These are phyloP conservation scores for Apostasia shenzhenica DNA, from an alignment of 106 monocot genomes.

Conservation along the genomic window DNA sequence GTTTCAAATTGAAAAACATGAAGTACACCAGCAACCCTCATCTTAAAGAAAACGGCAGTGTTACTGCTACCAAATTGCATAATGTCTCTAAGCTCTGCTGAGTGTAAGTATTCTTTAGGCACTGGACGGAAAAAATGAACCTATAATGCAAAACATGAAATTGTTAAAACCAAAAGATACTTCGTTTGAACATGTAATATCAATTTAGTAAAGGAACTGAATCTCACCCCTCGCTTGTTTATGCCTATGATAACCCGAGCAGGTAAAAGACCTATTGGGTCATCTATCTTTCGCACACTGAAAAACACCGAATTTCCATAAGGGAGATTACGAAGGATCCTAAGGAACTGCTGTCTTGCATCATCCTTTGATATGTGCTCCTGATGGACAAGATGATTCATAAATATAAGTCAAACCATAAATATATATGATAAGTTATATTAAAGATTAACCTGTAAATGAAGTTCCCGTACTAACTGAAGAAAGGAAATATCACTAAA, in stretches of 20 bases:
- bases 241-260: conserved; percentile 89
- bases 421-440: too few species aligned
- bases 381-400: conserved; percentile 25
- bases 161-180: too few species aligned
- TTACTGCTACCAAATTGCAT: conserved; percentile 99
- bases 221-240: conserved; percentile 94
- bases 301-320: conserved; percentile 97
- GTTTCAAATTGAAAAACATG: conserved; percentile 99
- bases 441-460: too few species aligned
- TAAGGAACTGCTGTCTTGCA: conserved; percentile 89
- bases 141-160: conserved; percentile 19
- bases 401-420: too few species aligned
- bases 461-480: too few species aligned
- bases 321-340: conserved; percentile 81
- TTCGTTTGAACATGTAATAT: too few species aligned
- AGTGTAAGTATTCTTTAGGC: conserved; percentile 96
- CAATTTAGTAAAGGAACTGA: not conserved
- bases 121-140: conserved; percentile 99
- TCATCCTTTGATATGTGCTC: conserved; percentile 92
- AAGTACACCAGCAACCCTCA: conserved; percentile 98
- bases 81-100: conserved; percentile 97
- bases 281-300: conserved; percentile 92
- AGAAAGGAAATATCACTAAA: too few species aligned
- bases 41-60: conserved; percentile 96
- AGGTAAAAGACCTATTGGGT: conserved; percentile 95